These are phyloP conservation scores for Musa balbisiana DNA, from an alignment of 202 grass and related monocot species.

Conservation along the genomic window DNA sequence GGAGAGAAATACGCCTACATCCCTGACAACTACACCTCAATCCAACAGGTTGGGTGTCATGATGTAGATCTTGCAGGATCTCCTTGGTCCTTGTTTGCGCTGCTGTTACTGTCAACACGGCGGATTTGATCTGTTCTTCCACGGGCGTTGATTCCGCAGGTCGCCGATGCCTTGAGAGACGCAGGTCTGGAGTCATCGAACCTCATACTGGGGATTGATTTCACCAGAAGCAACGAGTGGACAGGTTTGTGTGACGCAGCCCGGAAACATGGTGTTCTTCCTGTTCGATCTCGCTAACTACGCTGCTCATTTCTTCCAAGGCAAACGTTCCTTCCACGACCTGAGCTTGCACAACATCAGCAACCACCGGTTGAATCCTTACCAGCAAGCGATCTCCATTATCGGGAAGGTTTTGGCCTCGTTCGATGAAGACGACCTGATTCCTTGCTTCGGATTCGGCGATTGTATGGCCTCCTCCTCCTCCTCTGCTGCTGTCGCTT, in stretches of 20 bases:
- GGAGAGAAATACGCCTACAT: conserved; percentile 64
- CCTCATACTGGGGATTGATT: conserved; percentile 81
- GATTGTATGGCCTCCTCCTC: conserved; percentile 41
- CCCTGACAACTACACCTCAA: conserved; percentile 50
- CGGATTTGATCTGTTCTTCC: no score
- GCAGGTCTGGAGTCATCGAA: conserved; percentile 86
- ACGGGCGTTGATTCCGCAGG: conserved; percentile 26
- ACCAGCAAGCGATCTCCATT: conserved; percentile 81
- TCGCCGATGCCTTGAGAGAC: conserved; percentile 42
- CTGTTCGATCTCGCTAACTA: not conserved
- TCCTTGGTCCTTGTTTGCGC: no score
- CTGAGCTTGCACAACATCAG: conserved; percentile 68
- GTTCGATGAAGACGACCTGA: conserved; percentile 89
- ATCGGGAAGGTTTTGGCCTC: conserved; percentile 76
- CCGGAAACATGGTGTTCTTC: not conserved
- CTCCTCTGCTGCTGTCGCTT: no score
- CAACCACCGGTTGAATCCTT: conserved; percentile 40
- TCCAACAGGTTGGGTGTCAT: conserved; percentile 45
- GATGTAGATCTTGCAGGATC: no score
- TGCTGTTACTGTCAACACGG: not conserved
- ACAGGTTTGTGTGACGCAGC: conserved; percentile 32
- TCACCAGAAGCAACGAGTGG: conserved; percentile 99
- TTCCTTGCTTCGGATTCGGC: conserved; percentile 94
- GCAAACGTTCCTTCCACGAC: conserved; percentile 56
- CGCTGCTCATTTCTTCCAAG: conserved; percentile 12